These are phyloP conservation scores for Penicillium pulvis DNA, from an alignment of 495 filamentous ascomycete genomes.

Conservation along the genomic window DNA sequence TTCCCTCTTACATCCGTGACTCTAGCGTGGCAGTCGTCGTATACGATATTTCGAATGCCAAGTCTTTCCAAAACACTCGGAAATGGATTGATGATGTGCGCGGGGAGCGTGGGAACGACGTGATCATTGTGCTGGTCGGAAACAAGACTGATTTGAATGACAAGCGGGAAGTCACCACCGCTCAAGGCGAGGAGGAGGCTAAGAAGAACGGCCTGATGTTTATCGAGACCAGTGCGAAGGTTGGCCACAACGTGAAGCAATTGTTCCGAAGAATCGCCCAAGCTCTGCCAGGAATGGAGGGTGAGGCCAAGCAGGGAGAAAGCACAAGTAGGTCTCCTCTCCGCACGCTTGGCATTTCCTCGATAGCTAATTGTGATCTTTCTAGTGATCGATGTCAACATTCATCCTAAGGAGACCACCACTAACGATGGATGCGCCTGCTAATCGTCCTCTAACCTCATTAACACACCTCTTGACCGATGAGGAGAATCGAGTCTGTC, in stretches of 20 bases:
- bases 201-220: constrained; percentile 97
- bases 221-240: constrained; percentile 97
- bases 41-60: constrained; percentile 96
- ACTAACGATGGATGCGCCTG: constrained; percentile 83
- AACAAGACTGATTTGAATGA: constrained; percentile 99
- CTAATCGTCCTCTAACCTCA: constrained; percentile 41
- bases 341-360: neutral
- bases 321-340: constrained; percentile 58
- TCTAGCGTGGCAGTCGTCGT: constrained; percentile 96
- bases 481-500: constrained; percentile 40
- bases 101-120: constrained; percentile 93
- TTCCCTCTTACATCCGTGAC: constrained; percentile 97
- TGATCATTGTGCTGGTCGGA: constrained; percentile 96
- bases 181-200: constrained; percentile 97
- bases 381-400: constrained; percentile 93
- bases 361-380: constrained; percentile 20
- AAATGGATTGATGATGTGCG: constrained; percentile 99
- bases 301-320: constrained; percentile 64
- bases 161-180: constrained; percentile 92
- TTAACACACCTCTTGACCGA: constrained; percentile 29
- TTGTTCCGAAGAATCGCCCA: constrained; percentile 97
- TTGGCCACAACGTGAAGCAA: constrained; percentile 96
- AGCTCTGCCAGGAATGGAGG: constrained; percentile 97
- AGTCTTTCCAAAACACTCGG: constrained; percentile 94
- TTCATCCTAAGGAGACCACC: constrained; percentile 68